Evolutionary conservation across 805 yeast genomes (phyloP).

Genomic region (Starmerella lactis-condensi): DNA sequence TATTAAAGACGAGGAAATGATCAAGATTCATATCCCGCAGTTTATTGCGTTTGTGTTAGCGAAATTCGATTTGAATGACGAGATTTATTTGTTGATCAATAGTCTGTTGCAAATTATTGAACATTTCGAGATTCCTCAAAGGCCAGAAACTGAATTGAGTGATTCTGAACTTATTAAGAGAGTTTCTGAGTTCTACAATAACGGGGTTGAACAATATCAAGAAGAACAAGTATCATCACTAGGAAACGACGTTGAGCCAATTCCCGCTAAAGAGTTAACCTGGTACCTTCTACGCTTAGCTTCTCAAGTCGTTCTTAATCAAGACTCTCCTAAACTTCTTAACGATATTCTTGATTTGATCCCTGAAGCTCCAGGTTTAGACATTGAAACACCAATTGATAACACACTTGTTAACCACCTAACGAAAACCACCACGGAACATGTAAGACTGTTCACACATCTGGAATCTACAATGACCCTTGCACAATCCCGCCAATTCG

Average conservation of each 20-base stretch:
- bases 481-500: constrained; percentile 5
- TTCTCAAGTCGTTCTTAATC: constrained; percentile 4
- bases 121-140: too few species aligned
- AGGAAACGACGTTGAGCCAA: too few species aligned
- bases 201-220: too few species aligned
- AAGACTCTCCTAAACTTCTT: constrained; percentile 2
- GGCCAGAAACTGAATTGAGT: constrained; percentile 5
- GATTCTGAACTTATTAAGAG: constrained; percentile 15
- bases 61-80: constrained; percentile 1
- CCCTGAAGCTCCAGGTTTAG: constrained; percentile 9
- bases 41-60: constrained; percentile 28
- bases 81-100: too few species aligned
- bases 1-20: constrained; percentile 75
- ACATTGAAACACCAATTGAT: constrained; percentile 4
- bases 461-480: constrained; percentile 5
- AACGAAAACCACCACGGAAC: constrained; percentile 1
- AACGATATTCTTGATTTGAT: constrained; percentile 6
- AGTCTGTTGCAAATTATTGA: too few species aligned
- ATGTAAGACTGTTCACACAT: constrained; percentile 9
- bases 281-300: constrained; percentile 16
- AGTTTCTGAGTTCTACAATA: constrained; percentile 26
- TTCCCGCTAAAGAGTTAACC: constrained; percentile 4
- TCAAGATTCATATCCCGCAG: constrained; percentile 55
- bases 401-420: constrained; percentile 1
- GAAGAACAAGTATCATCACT: too few species aligned